Conservation (phyloP, 306 rosid genomes). For the Bauhinia variegata region DNA sequence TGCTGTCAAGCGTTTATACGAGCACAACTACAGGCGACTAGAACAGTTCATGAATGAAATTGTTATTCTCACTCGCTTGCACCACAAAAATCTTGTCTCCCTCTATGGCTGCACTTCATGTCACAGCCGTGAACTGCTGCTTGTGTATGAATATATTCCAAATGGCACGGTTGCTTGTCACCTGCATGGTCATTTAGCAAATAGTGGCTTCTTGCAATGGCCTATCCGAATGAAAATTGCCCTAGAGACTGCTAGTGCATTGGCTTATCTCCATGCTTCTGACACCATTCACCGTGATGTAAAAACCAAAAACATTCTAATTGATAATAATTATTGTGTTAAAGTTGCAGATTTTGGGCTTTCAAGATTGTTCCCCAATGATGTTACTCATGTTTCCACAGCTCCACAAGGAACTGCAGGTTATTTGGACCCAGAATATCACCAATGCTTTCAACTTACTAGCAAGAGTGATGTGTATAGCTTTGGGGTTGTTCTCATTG, state of each 20-base stretch:
- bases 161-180: slow-evolving; percentile 62
- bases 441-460: slow-evolving; percentile 59
- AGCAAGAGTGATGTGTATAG: slow-evolving; percentile 63
- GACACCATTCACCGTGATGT: slow-evolving; percentile 58
- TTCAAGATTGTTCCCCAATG: slow-evolving; percentile 55
- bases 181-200: slow-evolving; percentile 47
- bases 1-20: slow-evolving; percentile 55
- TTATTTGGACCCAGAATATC: slow-evolving; percentile 68
- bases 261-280: slow-evolving; percentile 62
- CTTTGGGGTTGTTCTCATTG: slow-evolving; percentile 62
- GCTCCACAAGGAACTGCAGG: slow-evolving; percentile 73
- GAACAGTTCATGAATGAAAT: slow-evolving; percentile 58
- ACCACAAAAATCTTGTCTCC: slow-evolving; percentile 54
- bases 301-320: slow-evolving; percentile 68
- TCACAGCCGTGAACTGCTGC: slow-evolving; percentile 49
- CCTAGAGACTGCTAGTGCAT: slow-evolving; percentile 54
- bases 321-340: slow-evolving; percentile 49
- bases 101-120: slow-evolving; percentile 62
- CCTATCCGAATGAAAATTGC: slow-evolving; percentile 55
- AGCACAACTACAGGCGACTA: slow-evolving; percentile 40
- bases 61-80: slow-evolving; percentile 48
- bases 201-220: slow-evolving; percentile 42
- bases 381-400: slow-evolving; percentile 68
- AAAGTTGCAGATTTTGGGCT: slow-evolving; percentile 79
- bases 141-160: slow-evolving; percentile 56